phyloP scores from a whole-genome alignment of 2,329 filamentous ascomycete genomes.

The Cryphonectria naterciae region DNA sequence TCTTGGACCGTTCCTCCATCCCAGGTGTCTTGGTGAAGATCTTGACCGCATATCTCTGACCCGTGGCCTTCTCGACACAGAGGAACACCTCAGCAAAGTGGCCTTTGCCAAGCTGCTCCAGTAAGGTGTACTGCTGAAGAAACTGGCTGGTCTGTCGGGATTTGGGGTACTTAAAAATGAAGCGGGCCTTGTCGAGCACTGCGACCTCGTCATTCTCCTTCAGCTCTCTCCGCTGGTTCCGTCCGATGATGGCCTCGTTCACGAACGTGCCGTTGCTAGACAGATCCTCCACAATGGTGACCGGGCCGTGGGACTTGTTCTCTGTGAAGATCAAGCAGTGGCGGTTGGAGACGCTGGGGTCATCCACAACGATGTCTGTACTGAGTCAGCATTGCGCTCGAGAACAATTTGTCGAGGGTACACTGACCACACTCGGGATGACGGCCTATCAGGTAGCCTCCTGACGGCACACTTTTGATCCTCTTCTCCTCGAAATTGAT shows the following conservation, averaged over 20 bases:
- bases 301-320: constrained; percentile 47
- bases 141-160: constrained; percentile 76
- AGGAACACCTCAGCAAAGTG: constrained; percentile 95
- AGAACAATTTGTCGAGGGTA: constrained; percentile 10
- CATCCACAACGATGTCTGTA: constrained; percentile 72
- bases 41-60: constrained; percentile 87
- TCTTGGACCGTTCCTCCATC: constrained; percentile 81
- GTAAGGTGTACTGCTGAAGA: constrained; percentile 80
- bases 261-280: constrained; percentile 97
- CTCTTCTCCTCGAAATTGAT: constrained; percentile 67
- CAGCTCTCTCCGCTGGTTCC: constrained; percentile 88
- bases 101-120: constrained; percentile 88
- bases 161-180: constrained; percentile 88
- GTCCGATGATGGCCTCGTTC: constrained; percentile 86
- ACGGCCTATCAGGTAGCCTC: constrained; percentile 88
- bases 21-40: constrained; percentile 86
- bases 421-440: constrained; percentile 89
- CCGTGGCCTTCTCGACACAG: constrained; percentile 83
- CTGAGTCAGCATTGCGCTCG: constrained; percentile 19
- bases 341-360: constrained; percentile 84
- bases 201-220: constrained; percentile 90
- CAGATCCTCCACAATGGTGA: constrained; percentile 85
- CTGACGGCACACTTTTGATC: constrained; percentile 64
- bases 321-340: constrained; percentile 59
- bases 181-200: constrained; percentile 81